These are phyloP conservation scores for Pseudopediastrum boryanum DNA, from an alignment of 139 green algal species.

Conservation along the genomic window DNA sequence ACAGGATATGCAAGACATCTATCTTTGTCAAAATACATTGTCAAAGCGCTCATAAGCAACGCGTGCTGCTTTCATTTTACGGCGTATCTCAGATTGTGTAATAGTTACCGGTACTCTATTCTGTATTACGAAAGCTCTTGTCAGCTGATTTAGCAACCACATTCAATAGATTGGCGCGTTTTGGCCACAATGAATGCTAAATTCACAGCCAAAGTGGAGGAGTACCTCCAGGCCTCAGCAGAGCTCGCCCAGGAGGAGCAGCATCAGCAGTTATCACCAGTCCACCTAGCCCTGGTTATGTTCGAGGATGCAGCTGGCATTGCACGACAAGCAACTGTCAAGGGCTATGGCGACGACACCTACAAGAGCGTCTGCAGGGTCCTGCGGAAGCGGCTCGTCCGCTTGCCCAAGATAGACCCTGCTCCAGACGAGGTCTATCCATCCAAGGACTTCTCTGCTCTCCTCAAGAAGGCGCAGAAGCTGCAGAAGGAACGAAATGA, in stretches of 20 bases:
- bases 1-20: too few species aligned
- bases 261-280: slow-evolving; percentile 63
- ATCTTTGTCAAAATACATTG: too few species aligned
- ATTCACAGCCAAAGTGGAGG: slow-evolving; percentile 59
- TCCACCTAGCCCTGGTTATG: slow-evolving; percentile 73
- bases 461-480: slow-evolving; percentile 47
- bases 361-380: slow-evolving; percentile 50
- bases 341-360: slow-evolving; percentile 52
- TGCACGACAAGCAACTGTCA: slow-evolving; percentile 29
- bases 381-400: slow-evolving; percentile 62
- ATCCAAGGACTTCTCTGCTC: slow-evolving; percentile 42
- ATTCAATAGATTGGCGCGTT: too few species aligned
- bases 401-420: slow-evolving; percentile 66
- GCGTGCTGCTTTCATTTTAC: too few species aligned
- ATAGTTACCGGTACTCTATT: too few species aligned
- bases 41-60: too few species aligned
- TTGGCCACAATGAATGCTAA: too few species aligned
- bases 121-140: too few species aligned
- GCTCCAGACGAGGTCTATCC: slow-evolving; percentile 44
- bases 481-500: slow-evolving; percentile 76
- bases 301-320: slow-evolving; percentile 77
- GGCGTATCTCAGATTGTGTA: too few species aligned
- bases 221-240: slow-evolving; percentile 42
- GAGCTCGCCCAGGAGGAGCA: slow-evolving; percentile 61
- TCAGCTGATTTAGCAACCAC: too few species aligned